phyloP scores from a whole-genome alignment of 2,329 filamentous ascomycete genomes.

The Trichoderma endophyticum region DNA sequence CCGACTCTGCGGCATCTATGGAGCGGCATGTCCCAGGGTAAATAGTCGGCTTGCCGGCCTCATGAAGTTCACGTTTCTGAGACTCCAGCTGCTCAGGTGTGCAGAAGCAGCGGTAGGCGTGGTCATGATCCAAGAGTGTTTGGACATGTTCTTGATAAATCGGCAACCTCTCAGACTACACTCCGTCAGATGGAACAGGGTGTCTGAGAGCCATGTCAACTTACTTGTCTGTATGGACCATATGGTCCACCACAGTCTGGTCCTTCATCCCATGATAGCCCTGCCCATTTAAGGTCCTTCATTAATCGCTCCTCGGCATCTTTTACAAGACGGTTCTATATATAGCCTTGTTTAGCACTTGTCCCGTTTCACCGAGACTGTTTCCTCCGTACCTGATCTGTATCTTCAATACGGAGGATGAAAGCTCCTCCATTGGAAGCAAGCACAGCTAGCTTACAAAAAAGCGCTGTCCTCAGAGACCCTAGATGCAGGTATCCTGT shows the following conservation, averaged over 20 bases:
- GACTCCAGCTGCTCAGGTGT: slow-evolving; percentile 65
- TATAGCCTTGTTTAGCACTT: not conserved
- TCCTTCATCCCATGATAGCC: slow-evolving; percentile 91
- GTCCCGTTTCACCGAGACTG: not conserved
- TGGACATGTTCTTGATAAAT: slow-evolving; percentile 71
- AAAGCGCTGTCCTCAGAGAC: slow-evolving; percentile 88
- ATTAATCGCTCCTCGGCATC: slow-evolving; percentile 77
- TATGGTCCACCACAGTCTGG: slow-evolving; percentile 77
- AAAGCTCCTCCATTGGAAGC: slow-evolving; percentile 81
- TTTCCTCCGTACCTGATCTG: slow-evolving; percentile 68
- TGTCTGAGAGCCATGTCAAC: not conserved
- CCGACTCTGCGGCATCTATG: slow-evolving; percentile 64
- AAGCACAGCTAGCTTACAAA: slow-evolving; percentile 88
- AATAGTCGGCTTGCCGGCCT: slow-evolving; percentile 41
- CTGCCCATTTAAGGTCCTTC: slow-evolving; percentile 82
- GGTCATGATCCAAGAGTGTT: slow-evolving; percentile 63
- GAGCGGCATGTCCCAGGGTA: slow-evolving; percentile 68
- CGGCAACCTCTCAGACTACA: slow-evolving; percentile 71
- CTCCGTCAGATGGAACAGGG: not conserved
- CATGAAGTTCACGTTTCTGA: slow-evolving; percentile 61
- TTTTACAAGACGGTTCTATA: slow-evolving; percentile 71
- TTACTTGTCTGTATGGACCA: slow-evolving; percentile 81
- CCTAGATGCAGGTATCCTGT: slow-evolving; percentile 93
- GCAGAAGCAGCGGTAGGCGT: slow-evolving; percentile 95
- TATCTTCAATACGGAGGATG: slow-evolving; percentile 88